Conservation (phyloP, 306 rosid genomes). For the Bauhinia variegata region DNA sequence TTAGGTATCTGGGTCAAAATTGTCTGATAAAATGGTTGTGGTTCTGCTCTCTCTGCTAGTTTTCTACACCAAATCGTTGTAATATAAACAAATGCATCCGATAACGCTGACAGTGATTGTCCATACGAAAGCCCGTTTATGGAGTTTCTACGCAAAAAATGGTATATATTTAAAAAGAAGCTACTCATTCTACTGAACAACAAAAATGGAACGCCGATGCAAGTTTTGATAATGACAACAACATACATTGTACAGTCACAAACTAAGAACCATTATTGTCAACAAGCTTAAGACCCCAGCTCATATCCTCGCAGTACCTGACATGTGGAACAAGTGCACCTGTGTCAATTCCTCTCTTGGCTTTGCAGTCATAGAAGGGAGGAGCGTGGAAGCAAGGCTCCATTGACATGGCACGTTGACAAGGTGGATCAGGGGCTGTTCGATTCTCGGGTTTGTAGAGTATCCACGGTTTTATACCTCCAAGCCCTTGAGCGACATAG, state of each 20-base stretch:
- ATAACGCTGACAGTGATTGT: no score
- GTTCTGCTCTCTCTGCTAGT: no score
- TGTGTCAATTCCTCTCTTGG: constrained; percentile 66
- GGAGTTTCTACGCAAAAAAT: not conserved
- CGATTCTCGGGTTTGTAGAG: constrained; percentile 68
- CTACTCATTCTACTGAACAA: constrained; percentile 35
- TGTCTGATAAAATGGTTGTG: no score
- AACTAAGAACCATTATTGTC: constrained; percentile 35
- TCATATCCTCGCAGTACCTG: constrained; percentile 81
- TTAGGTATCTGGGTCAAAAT: no score
- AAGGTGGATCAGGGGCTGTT: constrained; percentile 63
- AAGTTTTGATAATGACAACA: constrained; percentile 13
- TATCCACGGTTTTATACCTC: constrained; percentile 77
- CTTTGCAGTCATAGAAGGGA: constrained; percentile 79
- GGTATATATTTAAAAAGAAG: not conserved
- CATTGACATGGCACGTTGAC: constrained; percentile 71
- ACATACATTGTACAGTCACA: constrained; percentile 8
- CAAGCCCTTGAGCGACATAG: constrained; percentile 76
- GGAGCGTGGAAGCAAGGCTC: constrained; percentile 87
- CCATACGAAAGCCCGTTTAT: no score
- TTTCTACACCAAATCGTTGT: no score
- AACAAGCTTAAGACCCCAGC: constrained; percentile 83
- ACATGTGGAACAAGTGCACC: constrained; percentile 69
- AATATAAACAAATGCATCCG: no score
- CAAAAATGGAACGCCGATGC: no score